Conservation (phyloP, 129 eudicot species). For the Tanacetum coccineum region DNA sequence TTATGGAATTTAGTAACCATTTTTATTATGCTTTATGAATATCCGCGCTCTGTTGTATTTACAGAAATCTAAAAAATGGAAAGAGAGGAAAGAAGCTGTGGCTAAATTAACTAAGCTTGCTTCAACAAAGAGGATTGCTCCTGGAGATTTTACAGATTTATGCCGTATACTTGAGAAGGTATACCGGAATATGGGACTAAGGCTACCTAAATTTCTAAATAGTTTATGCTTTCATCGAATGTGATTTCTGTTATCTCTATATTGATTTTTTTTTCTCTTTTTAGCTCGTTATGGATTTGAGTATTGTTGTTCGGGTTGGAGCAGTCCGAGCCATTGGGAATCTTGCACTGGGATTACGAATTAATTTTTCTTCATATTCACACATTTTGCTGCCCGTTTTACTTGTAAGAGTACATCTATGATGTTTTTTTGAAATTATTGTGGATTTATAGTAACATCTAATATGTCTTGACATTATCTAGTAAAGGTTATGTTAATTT, state of each 20-base stretch:
- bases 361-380: constrained; percentile 70
- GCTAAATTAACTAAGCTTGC: constrained; percentile 94
- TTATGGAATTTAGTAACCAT: too few relatives aligned
- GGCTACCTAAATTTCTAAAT: not conserved
- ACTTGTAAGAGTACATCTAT: constrained; percentile 53
- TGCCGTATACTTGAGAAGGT: constrained; percentile 95
- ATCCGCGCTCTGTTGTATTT: not conserved
- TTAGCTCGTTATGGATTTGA: constrained; percentile 92
- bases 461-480: too few relatives aligned
- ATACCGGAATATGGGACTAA: not conserved
- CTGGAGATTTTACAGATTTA: constrained; percentile 91
- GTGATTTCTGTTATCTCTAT: too few relatives aligned
- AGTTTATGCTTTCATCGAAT: too few relatives aligned
- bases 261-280: constrained; percentile 9
- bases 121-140: constrained; percentile 87
- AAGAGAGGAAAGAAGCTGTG: constrained; percentile 94
- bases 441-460: not conserved
- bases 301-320: constrained; percentile 85
- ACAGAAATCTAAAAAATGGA: constrained; percentile 97
- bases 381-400: constrained; percentile 74
- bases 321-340: constrained; percentile 94
- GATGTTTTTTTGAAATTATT: not conserved
- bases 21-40: too few relatives aligned
- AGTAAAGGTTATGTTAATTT: not conserved
- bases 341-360: constrained; percentile 85